Evolutionary conservation across 768 basidiomycete species (phyloP).

Genomic region (Galerina marginata): DNA sequence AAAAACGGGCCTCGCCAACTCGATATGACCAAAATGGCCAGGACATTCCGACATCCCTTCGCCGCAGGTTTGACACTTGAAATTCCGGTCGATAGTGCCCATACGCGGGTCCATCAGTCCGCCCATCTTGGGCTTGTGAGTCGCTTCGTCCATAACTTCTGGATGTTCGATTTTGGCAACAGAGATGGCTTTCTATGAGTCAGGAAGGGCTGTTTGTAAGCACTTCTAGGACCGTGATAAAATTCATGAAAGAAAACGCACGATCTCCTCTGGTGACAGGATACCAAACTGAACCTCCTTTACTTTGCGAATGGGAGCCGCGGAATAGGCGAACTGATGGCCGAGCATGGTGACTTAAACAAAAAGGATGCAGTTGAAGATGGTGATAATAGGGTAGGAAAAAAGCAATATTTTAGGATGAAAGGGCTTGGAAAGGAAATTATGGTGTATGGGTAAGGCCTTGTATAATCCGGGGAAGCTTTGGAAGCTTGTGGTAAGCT

Average conservation of each 20-base stretch:
- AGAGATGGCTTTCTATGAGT: slow-evolving; percentile 91
- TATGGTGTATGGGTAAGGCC: slow-evolving; percentile 32
- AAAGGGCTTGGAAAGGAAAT: slow-evolving; percentile 35
- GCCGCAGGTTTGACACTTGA: slow-evolving; percentile 99
- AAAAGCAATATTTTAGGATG: slow-evolving; percentile 23
- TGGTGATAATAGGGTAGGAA: slow-evolving; percentile 13
- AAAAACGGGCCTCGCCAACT: slow-evolving; percentile 95
- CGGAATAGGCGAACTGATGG: slow-evolving; percentile 90
- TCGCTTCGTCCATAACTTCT: slow-evolving; percentile 97
- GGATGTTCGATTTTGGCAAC: slow-evolving; percentile 99
- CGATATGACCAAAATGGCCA: slow-evolving; percentile 98
- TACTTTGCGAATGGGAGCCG: slow-evolving; percentile 93
- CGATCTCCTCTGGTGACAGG: slow-evolving; percentile 98
- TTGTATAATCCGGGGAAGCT: slow-evolving; percentile 28
- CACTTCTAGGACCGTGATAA: not conserved
- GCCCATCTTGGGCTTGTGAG: slow-evolving; percentile 87
- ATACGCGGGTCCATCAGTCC: slow-evolving; percentile 98
- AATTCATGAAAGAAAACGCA: slow-evolving; percentile 47
- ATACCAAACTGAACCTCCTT: slow-evolving; percentile 99
- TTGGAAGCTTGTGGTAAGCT: slow-evolving; percentile 33
- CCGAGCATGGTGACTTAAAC: slow-evolving; percentile 67
- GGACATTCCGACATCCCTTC: slow-evolving; percentile 99
- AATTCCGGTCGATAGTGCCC: slow-evolving; percentile 97
- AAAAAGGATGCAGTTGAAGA: slow-evolving; percentile 19
- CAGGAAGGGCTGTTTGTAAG: slow-evolving; percentile 25